Base-by-base conservation (phyloP, 2,329 filamentous ascomycete species). In the Penicillium sp. region DNA sequence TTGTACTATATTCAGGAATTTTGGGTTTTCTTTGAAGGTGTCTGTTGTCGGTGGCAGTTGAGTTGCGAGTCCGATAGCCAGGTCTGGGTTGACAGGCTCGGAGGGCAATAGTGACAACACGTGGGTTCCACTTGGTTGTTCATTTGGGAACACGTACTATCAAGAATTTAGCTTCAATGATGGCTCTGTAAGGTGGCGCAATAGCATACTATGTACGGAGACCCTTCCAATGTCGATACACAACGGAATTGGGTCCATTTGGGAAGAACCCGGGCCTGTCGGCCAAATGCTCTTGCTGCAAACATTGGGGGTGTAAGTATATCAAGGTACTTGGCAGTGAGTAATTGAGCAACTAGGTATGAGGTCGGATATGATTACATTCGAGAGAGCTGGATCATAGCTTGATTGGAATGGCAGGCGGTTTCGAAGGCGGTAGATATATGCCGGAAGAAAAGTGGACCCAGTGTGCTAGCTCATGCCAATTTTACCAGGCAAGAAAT, bases 101-200 rank as follows among this genome's bases (percentile, higher is more conserved):
- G 79, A 80, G 3, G 82, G 75, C 12, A 86, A 75, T 49, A 85
- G 76, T n/a, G 83, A 80, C 23, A 86, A 76, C 54, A 84, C 68
- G 52, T 80, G 75, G 37, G 58, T 68, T 67, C 71, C 59, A 60
- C 66, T 46, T 65, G 66, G 54, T 72, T 67, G 57, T 60, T 53
- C 58, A 56, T 77, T 72, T 27, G 75, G 71, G 65, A 81, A 80
- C 18, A 80, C 72, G 62, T 82, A 83, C 79, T 82, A 56, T 21
- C 18, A 40, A 15, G 29, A 2, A 34, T 47, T 68, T 46, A 67
- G 59, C 39, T 60, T 55, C 41, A 40, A 53, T 21, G 16, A 51
- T 29, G 18, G 13, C 37, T n/a, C 4, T 34, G 6, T 21, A 34
- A 37, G 7, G 38, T 42, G 34, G 21, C 35, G 41, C 13, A 53